These are phyloP conservation scores for Lactarius vividus DNA, from an alignment of 768 basidiomycete species.

Conservation along the genomic window DNA sequence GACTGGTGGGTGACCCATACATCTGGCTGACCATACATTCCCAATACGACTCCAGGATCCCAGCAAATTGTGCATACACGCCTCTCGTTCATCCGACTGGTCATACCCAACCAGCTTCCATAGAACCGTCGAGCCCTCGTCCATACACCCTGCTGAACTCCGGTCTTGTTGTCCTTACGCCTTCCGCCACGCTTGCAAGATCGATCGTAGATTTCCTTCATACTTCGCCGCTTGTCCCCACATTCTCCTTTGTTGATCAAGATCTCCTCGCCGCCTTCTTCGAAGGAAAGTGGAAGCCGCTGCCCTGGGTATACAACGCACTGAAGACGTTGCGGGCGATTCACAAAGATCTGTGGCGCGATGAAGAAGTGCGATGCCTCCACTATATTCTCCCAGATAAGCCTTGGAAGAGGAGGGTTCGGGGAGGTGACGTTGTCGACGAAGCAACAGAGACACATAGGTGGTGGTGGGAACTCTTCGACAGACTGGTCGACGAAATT, in stretches of 20 bases:
- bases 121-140: conserved; percentile 52
- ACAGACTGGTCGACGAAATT: conserved; percentile 43
- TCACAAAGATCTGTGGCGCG: conserved; percentile 78
- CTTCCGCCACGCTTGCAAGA: conserved; percentile 56
- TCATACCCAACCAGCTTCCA: conserved; percentile 43
- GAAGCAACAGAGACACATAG: conserved; percentile 53
- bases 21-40: conserved; percentile 5
- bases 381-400: conserved; percentile 88
- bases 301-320: conserved; percentile 90
- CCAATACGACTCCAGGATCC: conserved; percentile 55
- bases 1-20: conserved; percentile 62
- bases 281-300: conserved; percentile 69
- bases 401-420: conserved; percentile 68
- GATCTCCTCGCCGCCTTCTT: conserved; percentile 85
- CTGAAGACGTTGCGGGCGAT: conserved; percentile 77
- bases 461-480: conserved; percentile 83
- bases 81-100: conserved; percentile 46
- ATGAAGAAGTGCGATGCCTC: conserved; percentile 79
- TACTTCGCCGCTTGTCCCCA: conserved; percentile 50
- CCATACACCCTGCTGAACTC: conserved; percentile 86
- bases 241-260: conserved; percentile 85
- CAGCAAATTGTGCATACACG: conserved; percentile 88
- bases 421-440: conserved; percentile 39
- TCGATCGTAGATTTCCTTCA: conserved; percentile 56
- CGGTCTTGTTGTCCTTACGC: conserved; percentile 81